A percentile compares a stretch with the other conserved stretches of the same genome.
Evolutionary conservation across 129 eudicot species (phyloP).

Genomic region (Lactuca saligna): DNA sequence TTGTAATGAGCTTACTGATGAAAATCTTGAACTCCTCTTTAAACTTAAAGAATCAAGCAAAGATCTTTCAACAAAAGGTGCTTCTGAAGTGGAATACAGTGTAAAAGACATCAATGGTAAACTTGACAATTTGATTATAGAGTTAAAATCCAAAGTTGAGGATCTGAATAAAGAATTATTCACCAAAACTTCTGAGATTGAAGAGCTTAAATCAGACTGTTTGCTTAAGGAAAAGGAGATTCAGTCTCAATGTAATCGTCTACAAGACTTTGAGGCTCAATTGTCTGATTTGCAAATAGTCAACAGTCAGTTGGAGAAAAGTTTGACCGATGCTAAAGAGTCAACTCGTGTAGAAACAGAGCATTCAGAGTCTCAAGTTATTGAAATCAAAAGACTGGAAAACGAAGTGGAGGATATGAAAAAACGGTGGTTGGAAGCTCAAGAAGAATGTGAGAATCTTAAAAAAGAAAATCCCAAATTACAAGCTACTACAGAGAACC

Average conservation of each 20-base stretch:
- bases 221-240: slow-evolving; percentile 48
- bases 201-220: slow-evolving; percentile 37
- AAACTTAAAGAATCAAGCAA: slow-evolving; percentile 50
- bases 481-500: slow-evolving; percentile 56
- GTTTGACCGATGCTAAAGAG: slow-evolving; percentile 54
- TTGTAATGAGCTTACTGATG: slow-evolving; percentile 66
- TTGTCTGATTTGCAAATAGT: slow-evolving; percentile 40
- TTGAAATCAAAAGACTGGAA: slow-evolving; percentile 48
- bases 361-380: slow-evolving; percentile 43
- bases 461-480: slow-evolving; percentile 54
- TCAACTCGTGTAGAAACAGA: slow-evolving; percentile 51
- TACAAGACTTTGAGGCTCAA: slow-evolving; percentile 39
- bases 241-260: slow-evolving; percentile 27
- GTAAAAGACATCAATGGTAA: background rate
- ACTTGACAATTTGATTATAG: slow-evolving; percentile 10
- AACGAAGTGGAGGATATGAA: slow-evolving; percentile 56
- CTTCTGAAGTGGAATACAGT: slow-evolving; percentile 12
- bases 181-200: slow-evolving; percentile 36
- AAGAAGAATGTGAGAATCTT: slow-evolving; percentile 60
- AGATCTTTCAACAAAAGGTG: slow-evolving; percentile 24
- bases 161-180: slow-evolving; percentile 33
- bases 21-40: slow-evolving; percentile 52
- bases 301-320: slow-evolving; percentile 41
- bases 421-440: slow-evolving; percentile 62
- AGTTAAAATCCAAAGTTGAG: slow-evolving; percentile 28